Evolutionary conservation across 1,284 basidiomycete species (phyloP).

Genomic region (Veloboletus limbatus): DNA sequence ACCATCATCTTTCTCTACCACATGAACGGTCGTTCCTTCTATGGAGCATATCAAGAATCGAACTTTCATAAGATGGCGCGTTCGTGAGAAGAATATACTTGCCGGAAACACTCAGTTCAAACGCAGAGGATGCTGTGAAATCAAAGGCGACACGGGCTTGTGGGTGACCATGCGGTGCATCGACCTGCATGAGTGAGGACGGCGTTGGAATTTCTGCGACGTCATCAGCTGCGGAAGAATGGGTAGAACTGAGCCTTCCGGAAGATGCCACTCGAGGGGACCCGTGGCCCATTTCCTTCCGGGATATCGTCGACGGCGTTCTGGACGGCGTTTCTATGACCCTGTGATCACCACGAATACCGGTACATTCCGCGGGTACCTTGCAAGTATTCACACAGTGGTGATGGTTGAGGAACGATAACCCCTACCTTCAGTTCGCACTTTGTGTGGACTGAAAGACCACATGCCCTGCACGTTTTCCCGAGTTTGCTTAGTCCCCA

Average conservation of each 20-base stretch:
- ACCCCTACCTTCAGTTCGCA: constrained; percentile 74
- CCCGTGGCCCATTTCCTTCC: constrained; percentile 25
- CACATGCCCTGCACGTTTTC: constrained; percentile 77
- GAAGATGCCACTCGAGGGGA: constrained; percentile 7
- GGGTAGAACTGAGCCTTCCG: constrained; percentile 7
- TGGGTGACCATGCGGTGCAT: constrained; percentile 38
- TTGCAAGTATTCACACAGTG: constrained; percentile 28
- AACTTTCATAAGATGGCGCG: constrained; percentile 5
- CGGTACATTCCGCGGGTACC: constrained; percentile 73
- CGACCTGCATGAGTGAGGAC: constrained; percentile 51
- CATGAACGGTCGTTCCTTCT: constrained; percentile 60
- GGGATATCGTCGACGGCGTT: constrained; percentile 34
- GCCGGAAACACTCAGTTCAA: constrained; percentile 70
- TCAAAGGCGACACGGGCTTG: constrained; percentile 64
- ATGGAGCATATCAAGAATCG: constrained; percentile 17
- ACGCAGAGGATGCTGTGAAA: constrained; percentile 69
- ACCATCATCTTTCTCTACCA: constrained; percentile 76
- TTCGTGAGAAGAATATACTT: constrained; percentile 22
- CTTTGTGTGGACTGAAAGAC: constrained; percentile 76
- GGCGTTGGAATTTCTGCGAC: constrained; percentile 42
- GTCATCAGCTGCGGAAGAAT: constrained; percentile 16
- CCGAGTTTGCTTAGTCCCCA: constrained; percentile 86
- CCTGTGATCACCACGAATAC: constrained; percentile 26
- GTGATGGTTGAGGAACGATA: constrained; percentile 3
- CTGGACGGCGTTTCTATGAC: constrained; percentile 26